phyloP scores from a whole-genome alignment of 768 basidiomycete genomes.

The Podaxis carcinomalis region DNA sequence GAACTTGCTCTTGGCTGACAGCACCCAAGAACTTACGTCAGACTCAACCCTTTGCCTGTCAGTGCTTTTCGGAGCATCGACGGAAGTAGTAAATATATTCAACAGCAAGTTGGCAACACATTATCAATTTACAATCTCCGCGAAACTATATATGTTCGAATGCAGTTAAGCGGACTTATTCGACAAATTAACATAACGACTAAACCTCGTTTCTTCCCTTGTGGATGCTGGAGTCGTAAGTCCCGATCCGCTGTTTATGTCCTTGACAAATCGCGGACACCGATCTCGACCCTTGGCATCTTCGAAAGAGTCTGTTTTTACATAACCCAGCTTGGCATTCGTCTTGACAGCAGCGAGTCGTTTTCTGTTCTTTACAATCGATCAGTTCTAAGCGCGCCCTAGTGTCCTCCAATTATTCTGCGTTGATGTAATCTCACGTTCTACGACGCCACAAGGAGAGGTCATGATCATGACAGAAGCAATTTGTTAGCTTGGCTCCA shows the following conservation, averaged over 20 bases:
- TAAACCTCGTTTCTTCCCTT: neutral
- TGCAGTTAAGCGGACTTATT: neutral
- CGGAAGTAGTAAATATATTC: neutral
- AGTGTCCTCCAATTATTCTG: too few species aligned
- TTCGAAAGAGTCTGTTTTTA: neutral
- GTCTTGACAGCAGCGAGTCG: neutral
- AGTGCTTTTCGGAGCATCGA: neutral
- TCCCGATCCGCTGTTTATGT: neutral
- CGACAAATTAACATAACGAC: neutral
- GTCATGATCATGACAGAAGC: neutral
- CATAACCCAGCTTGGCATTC: slow-evolving; percentile 1
- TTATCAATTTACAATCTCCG: neutral
- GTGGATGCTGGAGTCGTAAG: neutral
- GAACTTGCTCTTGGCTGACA: neutral
- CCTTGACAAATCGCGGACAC: neutral
- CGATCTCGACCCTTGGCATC: neutral
- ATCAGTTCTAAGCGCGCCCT: neutral
- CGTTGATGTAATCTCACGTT: too few species aligned
- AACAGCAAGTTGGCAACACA: neutral
- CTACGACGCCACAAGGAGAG: neutral
- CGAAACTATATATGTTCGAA: neutral
- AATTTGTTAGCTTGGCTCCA: neutral
- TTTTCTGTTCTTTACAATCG: neutral
- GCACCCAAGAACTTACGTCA: neutral
- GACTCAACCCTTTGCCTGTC: neutral